A percentile compares a stretch with the other conserved stretches of the same genome.
Evolutionary conservation across 768 basidiomycete species (phyloP).

Genomic region (Holtermanniella nyarrowii): DNA sequence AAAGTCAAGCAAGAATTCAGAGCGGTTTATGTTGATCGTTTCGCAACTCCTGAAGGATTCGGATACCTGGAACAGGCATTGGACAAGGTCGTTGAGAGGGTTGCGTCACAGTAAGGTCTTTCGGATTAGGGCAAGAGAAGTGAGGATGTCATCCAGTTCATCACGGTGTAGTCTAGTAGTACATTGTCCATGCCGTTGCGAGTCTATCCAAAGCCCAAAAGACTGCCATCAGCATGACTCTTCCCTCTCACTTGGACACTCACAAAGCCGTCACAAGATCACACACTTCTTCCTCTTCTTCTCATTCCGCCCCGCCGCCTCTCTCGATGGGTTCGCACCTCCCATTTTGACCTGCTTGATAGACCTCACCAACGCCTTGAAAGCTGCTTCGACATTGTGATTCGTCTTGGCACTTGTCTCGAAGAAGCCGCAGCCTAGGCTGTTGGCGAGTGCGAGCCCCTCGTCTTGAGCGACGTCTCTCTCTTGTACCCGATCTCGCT

Average conservation of each 20-base stretch:
- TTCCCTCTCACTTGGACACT: background rate
- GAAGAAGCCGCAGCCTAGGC: constrained; percentile 84
- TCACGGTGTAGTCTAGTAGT: background rate
- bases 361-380: constrained; percentile 62
- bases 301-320: constrained; percentile 57
- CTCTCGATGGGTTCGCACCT: constrained; percentile 30
- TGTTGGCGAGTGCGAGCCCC: constrained; percentile 65
- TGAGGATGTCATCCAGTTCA: background rate
- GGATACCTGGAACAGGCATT: too few species aligned
- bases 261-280: constrained; percentile 15
- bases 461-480: constrained; percentile 88
- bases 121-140: too few species aligned
- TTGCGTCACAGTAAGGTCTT: too few species aligned
- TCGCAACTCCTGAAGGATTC: too few species aligned
- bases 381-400: constrained; percentile 79
- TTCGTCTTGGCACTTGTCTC: constrained; percentile 96
- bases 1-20: too few species aligned
- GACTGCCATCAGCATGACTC: background rate
- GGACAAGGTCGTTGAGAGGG: too few species aligned
- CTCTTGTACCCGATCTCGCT: constrained; percentile 82
- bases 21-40: too few species aligned
- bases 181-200: background rate
- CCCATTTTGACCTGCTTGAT: constrained; percentile 26
- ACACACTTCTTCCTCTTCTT: constrained; percentile 52
- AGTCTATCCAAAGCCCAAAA: background rate